These are phyloP conservation scores for Leptoxyphium fumago DNA, from an alignment of 2,329 filamentous ascomycete genomes.

Conservation along the genomic window DNA sequence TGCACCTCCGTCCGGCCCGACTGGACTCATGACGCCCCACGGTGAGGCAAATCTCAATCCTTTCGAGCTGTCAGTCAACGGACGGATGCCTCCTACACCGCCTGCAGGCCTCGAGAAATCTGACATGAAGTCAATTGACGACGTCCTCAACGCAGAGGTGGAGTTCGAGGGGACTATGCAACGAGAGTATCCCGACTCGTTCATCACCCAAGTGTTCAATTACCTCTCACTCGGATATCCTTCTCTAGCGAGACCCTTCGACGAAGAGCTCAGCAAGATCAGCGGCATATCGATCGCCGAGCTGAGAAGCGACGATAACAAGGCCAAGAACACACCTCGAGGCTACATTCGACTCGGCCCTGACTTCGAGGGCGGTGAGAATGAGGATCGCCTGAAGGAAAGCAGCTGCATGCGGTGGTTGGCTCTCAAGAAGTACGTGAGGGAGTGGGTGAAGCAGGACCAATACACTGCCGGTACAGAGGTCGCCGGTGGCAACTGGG, in stretches of 20 bases:
- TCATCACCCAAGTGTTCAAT: conserved; percentile 93
- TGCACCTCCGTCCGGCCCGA: conserved; percentile 26
- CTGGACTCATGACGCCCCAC: conserved; percentile 36
- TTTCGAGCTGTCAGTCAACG: conserved; percentile 21
- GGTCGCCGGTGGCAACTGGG: conserved; percentile 22
- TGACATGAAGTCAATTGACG: conserved; percentile 20
- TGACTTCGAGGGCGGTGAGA: conserved; percentile 34
- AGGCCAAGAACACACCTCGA: conserved; percentile 39
- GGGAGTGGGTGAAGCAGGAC: conserved; percentile 81
- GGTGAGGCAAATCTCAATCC: conserved; percentile 25
- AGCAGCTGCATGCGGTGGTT: conserved; percentile 60
- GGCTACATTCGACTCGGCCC: conserved; percentile 54
- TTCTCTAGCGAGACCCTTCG: conserved; percentile 65
- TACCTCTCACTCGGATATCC: conserved; percentile 90
- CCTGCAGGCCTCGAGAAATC: conserved; percentile 9
- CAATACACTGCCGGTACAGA: conserved; percentile 43
- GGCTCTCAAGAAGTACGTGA: conserved; percentile 69
- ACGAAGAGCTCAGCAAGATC: conserved; percentile 74
- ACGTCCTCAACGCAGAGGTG: conserved; percentile 29
- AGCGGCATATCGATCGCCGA: conserved; percentile 54
- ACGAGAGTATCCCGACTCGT: conserved; percentile 63
- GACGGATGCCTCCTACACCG: conserved; percentile 14
- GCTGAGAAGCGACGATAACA: conserved; percentile 55
- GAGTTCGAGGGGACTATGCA: conserved; percentile 28
- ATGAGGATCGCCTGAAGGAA: conserved; percentile 24